Evolutionary conservation across 495 filamentous ascomycete genomes (phyloP).

Genomic region (Neurospora tetrasperma): DNA sequence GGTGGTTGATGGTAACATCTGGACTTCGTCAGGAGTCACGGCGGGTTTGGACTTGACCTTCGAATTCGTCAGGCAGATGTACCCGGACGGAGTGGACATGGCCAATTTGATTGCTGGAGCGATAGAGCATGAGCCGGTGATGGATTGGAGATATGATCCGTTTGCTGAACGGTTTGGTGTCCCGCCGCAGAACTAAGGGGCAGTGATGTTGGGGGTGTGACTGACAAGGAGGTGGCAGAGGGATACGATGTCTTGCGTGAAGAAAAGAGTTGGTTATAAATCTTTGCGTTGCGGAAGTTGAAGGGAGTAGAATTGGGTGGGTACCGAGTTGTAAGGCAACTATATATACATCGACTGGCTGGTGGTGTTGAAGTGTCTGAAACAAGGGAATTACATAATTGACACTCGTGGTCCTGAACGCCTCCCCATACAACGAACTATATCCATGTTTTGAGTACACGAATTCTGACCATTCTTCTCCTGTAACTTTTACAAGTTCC

Average conservation of each 20-base stretch:
- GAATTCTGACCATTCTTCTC: not conserved
- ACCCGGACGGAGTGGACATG: conserved; percentile 11
- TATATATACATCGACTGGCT: no score
- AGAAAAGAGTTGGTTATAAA: not conserved
- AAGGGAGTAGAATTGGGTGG: no score
- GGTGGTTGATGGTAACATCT: conserved; percentile 21
- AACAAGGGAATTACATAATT: no score
- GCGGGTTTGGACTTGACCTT: conserved; percentile 11
- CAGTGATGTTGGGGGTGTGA: not conserved
- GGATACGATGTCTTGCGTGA: not conserved
- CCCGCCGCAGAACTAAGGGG: not conserved
- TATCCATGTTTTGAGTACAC: not conserved
- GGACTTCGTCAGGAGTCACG: conserved; percentile 17
- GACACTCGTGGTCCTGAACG: no score
- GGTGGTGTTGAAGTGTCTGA: no score
- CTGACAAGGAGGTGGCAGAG: not conserved
- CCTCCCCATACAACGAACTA: not conserved
- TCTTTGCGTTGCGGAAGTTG: not conserved
- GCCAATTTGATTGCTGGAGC: conserved; percentile 3
- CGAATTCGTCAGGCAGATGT: conserved; percentile 13
- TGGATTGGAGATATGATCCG: conserved; percentile 12
- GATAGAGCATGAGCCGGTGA: conserved; percentile 6
- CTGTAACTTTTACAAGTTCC: not conserved
- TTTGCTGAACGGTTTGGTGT: conserved; percentile 6
- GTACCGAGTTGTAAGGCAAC: no score